A percentile compares a stretch with the other conserved stretches of the same genome.
These are phyloP conservation scores for Carex scoparia DNA, from an alignment of 176 grass and related monocot species.

Conservation along the genomic window DNA sequence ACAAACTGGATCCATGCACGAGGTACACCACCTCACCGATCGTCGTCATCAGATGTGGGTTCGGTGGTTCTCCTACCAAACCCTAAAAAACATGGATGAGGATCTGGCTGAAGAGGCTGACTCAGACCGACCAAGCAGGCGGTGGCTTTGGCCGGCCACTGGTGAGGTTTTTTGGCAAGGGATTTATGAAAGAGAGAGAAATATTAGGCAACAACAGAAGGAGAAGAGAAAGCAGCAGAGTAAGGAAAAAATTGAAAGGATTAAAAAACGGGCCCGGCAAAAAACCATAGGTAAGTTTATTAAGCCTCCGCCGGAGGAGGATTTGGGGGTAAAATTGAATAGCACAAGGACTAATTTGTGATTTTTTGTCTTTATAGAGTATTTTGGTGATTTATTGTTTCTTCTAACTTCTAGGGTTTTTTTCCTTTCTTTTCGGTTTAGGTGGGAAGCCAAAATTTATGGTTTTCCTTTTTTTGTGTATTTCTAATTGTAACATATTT, in stretches of 20 bases:
- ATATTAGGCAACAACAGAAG: constrained; percentile 72
- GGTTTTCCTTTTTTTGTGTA: neutral
- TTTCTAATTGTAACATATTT: constrained; percentile 13
- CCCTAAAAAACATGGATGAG: constrained; percentile 89
- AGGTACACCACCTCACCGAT: constrained; percentile 56
- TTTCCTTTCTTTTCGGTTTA: neutral
- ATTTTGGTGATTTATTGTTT: constrained; percentile 1
- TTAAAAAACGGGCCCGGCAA: constrained; percentile 72
- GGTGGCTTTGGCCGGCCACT: constrained; percentile 86
- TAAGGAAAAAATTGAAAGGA: constrained; percentile 85
- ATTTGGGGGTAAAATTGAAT: constrained; percentile 13
- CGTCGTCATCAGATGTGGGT: constrained; percentile 75
- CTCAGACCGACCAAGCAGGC: constrained; percentile 38
- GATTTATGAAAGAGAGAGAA: constrained; percentile 80
- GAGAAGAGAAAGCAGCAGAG: constrained; percentile 71
- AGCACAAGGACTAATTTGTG: constrained; percentile 19
- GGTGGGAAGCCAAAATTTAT: neutral
- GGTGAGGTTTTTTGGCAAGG: constrained; percentile 92
- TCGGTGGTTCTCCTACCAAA: constrained; percentile 61
- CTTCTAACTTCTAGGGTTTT: constrained; percentile 16
- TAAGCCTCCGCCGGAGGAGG: constrained; percentile 68
- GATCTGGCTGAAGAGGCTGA: constrained; percentile 90
- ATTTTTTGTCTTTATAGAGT: neutral
- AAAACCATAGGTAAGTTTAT: constrained; percentile 86
- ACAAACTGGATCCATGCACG: constrained; percentile 78